Evolutionary conservation across 1,284 basidiomycete species (phyloP).

Genomic region (Malassezia sp.): DNA sequence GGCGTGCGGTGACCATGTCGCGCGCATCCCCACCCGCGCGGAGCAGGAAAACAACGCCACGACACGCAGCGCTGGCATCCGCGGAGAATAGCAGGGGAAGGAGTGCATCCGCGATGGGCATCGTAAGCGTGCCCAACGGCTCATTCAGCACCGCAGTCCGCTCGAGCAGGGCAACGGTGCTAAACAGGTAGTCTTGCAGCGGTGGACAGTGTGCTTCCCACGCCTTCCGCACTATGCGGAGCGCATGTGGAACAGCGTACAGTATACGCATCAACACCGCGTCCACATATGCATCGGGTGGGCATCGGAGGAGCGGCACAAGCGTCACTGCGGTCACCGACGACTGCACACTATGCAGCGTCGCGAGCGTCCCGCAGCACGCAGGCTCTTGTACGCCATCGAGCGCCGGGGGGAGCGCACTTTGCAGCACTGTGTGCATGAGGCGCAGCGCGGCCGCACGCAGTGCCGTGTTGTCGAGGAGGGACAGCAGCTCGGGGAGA

Average conservation of each 20-base stretch:
- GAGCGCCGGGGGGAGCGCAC: constrained; percentile 7
- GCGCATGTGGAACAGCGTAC: neutral
- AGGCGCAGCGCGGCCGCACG: neutral
- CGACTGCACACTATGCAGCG: neutral
- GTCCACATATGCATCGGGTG: neutral
- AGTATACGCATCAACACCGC: neutral
- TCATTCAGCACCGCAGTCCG: neutral
- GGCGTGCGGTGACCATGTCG: neutral
- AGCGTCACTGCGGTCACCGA: neutral
- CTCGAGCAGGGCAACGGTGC: neutral
- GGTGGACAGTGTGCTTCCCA: neutral
- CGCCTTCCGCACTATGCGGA: neutral
- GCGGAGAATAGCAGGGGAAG: neutral
- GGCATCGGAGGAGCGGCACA: neutral
- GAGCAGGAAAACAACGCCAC: neutral
- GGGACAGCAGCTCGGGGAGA: too few relatives aligned
- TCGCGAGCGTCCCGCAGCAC: constrained; percentile 2
- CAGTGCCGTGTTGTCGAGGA: too few relatives aligned
- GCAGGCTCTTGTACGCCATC: constrained; percentile 5
- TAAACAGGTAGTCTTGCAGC: neutral
- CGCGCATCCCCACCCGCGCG: too few relatives aligned
- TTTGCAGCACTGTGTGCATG: neutral
- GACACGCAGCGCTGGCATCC: neutral
- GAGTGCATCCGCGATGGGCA: neutral
- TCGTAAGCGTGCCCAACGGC: neutral